Evolutionary conservation across 306 rosid genomes (phyloP).

Genomic region (Prosopis cineraria): DNA sequence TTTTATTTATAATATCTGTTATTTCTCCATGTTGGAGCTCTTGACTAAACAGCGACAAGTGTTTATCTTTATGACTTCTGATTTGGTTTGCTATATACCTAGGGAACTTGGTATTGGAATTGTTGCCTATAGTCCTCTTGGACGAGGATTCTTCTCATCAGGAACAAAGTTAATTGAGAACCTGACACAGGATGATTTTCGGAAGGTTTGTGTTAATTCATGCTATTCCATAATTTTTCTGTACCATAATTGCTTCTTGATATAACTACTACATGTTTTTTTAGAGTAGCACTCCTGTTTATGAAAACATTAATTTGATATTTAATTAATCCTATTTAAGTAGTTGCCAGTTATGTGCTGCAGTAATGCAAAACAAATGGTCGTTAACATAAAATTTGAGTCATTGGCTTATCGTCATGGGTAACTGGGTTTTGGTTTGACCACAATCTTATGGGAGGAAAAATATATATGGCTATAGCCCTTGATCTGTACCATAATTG

Average conservation of each 20-base stretch:
- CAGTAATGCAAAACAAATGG: too few relatives aligned
- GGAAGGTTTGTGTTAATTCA: constrained; percentile 46
- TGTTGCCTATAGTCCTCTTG: constrained; percentile 71
- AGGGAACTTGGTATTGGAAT: constrained; percentile 69
- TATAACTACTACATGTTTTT: too few relatives aligned
- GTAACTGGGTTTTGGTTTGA: too few relatives aligned
- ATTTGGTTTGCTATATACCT: neutral
- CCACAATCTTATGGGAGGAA: neutral
- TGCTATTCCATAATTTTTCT: too few relatives aligned
- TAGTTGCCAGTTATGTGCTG: too few relatives aligned
- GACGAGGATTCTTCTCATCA: constrained; percentile 57
- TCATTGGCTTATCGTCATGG: too few relatives aligned
- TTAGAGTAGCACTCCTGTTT: too few relatives aligned
- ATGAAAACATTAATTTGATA: too few relatives aligned
- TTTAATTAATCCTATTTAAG: too few relatives aligned
- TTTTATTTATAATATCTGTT: neutral
- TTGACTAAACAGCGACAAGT: neutral
- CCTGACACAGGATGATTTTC: constrained; percentile 33
- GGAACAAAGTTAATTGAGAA: constrained; percentile 43
- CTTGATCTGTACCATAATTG: neutral
- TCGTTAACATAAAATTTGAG: too few relatives aligned
- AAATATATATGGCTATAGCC: neutral
- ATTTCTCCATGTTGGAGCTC: neutral
- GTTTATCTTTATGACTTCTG: neutral
- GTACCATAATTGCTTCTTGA: too few relatives aligned